Evolutionary conservation across 192 early-diverging fungal species (phyloP).

Genomic region (Rhizoclosmatium sp.): DNA sequence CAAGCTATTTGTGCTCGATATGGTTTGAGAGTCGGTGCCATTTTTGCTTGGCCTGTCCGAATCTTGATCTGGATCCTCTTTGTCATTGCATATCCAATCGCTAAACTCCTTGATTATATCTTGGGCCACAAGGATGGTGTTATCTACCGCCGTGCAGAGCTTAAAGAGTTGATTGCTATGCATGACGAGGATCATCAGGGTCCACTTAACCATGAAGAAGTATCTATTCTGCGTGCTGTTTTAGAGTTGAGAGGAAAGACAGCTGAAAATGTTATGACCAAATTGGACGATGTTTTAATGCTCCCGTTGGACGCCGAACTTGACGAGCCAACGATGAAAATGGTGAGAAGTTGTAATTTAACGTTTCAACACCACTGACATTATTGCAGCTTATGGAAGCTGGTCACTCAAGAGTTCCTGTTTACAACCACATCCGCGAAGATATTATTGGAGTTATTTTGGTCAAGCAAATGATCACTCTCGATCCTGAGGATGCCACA

Average conservation of each 20-base stretch:
- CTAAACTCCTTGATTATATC: slow-evolving; percentile 80
- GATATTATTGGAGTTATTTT: slow-evolving; percentile 56
- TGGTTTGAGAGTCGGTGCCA: slow-evolving; percentile 88
- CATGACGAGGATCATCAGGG: slow-evolving; percentile 58
- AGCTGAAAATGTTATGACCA: slow-evolving; percentile 59
- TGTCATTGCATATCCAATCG: slow-evolving; percentile 83
- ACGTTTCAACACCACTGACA: not conserved
- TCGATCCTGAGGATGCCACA: slow-evolving; percentile 54
- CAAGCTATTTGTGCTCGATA: slow-evolving; percentile 89
- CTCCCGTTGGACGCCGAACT: slow-evolving; percentile 34
- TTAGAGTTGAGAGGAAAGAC: slow-evolving; percentile 60
- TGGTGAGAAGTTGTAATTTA: slow-evolving; percentile 28
- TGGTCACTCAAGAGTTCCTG: slow-evolving; percentile 60
- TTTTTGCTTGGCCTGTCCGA: slow-evolving; percentile 78
- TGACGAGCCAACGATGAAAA: slow-evolving; percentile 15
- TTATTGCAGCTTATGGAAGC: slow-evolving; percentile 46
- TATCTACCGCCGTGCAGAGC: slow-evolving; percentile 77
- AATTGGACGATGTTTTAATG: slow-evolving; percentile 58
- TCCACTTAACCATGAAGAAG: slow-evolving; percentile 59
- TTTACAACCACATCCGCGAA: slow-evolving; percentile 43
- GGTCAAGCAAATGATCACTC: slow-evolving; percentile 50
- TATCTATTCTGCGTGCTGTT: slow-evolving; percentile 57
- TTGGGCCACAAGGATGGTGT: slow-evolving; percentile 88
- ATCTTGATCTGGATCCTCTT: slow-evolving; percentile 66
- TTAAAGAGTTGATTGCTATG: slow-evolving; percentile 57